Evolutionary conservation across 805 yeast species (phyloP), one percentile per base, ranked within the genome.

Genomic region (Metschnikowia borealis): DNA sequence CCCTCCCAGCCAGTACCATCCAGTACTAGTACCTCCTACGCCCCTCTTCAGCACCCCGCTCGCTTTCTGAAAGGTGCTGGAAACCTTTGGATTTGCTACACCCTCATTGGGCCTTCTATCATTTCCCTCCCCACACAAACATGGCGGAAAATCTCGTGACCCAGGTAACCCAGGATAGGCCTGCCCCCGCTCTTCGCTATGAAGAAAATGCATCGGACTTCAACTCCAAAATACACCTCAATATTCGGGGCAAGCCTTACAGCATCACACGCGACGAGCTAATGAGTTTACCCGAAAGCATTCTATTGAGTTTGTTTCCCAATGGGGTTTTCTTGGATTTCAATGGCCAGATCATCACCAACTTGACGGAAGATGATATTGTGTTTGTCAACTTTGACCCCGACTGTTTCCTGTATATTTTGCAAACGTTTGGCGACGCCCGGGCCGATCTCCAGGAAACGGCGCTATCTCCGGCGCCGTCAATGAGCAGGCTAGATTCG

Each of bases 271-370:
- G 97, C 54, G 96, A 89, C 59, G 96, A 89, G 64, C 77, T 94
- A 57, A 85, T 91, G 89, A 83, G 89, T 47, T 73, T 94, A 32
- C 99, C 99, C 0, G 99, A 94, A 64, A 83, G 91, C 53, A 82
- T 94, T 21, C 71, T 94, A 51, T 78, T 91, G 48, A 88, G 97
- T 60, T 71, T 94, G 20, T 88, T 89, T 62, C 96, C 97, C 14
- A 89, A 87, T 57, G 96, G 97, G 38, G 95, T 89, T 3, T 87
- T 89, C 63, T 77, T 87, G 50, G 94, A 89, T 66, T 76, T 77
- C 51, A 70, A 81, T 47, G 96, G 96, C 1, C 84, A 84, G 56
- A 86, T 87, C 7, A 87, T 89, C 50, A 78, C 88, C 33, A 87
- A 86, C 58, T 69, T 89, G 60, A 83, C 95, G 0, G 94, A 89